These are phyloP conservation scores for Tripterygium wilfordii DNA, from an alignment of 177 flowering plant species.

Conservation along the genomic window DNA sequence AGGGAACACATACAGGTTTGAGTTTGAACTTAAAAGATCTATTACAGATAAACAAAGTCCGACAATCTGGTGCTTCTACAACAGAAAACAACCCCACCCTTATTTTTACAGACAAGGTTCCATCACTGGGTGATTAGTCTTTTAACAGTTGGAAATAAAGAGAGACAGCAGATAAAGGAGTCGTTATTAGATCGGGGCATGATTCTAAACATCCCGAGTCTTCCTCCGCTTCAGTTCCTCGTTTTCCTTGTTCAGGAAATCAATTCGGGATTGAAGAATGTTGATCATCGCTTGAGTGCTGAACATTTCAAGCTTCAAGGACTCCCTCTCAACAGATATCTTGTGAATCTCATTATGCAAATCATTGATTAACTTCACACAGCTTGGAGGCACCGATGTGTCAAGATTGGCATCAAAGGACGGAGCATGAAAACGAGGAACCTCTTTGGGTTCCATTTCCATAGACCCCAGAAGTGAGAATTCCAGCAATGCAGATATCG, in stretches of 20 bases:
- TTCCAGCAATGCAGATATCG: slow-evolving; percentile 25
- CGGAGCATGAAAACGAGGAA: slow-evolving; percentile 10
- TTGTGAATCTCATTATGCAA: slow-evolving; percentile 50
- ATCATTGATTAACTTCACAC: slow-evolving; percentile 35
- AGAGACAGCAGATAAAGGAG: no score
- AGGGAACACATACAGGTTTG: no score
- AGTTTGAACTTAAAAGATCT: no score
- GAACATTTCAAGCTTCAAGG: slow-evolving; percentile 54
- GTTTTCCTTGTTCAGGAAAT: slow-evolving; percentile 42
- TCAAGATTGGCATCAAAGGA: slow-evolving; percentile 23
- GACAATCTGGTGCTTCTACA: no score
- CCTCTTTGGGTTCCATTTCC: slow-evolving; percentile 30
- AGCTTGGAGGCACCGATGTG: slow-evolving; percentile 46
- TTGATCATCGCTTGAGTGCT: slow-evolving; percentile 58
- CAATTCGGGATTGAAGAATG: slow-evolving; percentile 48
- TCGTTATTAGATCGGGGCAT: no score
- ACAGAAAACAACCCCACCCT: no score
- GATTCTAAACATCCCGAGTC: slow-evolving; percentile 3
- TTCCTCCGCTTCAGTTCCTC: slow-evolving; percentile 32
- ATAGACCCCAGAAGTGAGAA: slow-evolving; percentile 26
- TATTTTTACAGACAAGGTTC: no score
- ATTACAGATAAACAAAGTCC: no score
- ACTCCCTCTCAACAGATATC: slow-evolving; percentile 48
- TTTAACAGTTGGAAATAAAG: no score
- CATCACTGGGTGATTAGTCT: no score